A percentile compares a stretch with the other conserved stretches of the same genome.
Conservation (phyloP, 176 grass and related monocot species). For the Luzula sylvatica region DNA sequence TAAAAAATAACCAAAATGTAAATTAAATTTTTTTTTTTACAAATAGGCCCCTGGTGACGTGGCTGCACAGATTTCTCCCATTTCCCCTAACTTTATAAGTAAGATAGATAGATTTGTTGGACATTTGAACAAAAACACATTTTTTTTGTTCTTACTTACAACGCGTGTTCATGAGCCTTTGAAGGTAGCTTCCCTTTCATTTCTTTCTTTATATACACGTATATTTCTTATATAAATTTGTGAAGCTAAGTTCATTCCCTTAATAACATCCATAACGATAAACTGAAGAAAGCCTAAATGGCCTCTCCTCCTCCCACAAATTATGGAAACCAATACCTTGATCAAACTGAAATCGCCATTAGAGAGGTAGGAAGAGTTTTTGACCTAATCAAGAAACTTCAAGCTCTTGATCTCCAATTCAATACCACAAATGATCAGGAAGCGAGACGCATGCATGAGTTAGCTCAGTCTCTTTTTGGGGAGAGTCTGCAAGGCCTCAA, state of each 20-base stretch:
- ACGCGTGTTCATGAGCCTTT: no score
- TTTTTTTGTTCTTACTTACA: no score
- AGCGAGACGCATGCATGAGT: not conserved
- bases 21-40: no score
- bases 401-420: not conserved
- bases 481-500: slow-evolving; percentile 10
- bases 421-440: not conserved
- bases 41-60: no score
- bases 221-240: not conserved
- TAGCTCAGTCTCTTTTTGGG: slow-evolving; percentile 17
- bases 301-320: not conserved
- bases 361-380: slow-evolving; percentile 14
- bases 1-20: no score
- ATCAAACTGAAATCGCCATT: slow-evolving; percentile 13
- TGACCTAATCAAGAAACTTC: slow-evolving; percentile 14
- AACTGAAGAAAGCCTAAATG: not conserved
- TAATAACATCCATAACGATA: not conserved
- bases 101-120: no score
- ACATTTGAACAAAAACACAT: no score
- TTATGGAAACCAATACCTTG: not conserved
- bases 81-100: no score
- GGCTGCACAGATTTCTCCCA: no score
- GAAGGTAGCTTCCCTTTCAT: no score
- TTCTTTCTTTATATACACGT: no score
- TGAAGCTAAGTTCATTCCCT: not conserved